Evolutionary conservation across 192 early-diverging fungal genomes (phyloP), one percentile per base, ranked within the genome.

Genomic region (Dissophora globulifera): DNA sequence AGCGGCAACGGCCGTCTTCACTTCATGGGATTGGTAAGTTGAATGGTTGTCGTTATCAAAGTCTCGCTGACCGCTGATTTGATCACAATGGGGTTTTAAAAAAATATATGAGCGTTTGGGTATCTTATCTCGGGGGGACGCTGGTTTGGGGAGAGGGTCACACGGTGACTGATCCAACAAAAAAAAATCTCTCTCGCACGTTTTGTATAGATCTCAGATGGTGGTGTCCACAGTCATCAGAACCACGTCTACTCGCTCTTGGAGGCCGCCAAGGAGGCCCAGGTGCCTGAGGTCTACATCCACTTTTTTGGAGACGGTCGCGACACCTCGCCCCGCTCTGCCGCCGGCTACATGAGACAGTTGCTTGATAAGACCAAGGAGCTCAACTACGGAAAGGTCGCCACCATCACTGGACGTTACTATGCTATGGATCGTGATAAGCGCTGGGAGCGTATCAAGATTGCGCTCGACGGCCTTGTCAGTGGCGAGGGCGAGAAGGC

Each of bases 361-460:
- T 84, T 98, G 67, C 66, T 87, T 15, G 89, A 90, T 38, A 80
- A 82, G 58, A 82, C 86, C 20, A 59, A 86, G 35, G 84, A 88
- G 63, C 66, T 93, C 63, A 64, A 80, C 27, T 98, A 96, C 82
- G 96, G 97, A 58, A 84, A 85, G 66, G 47, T 99, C n/a, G 96
- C 97, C 15, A 95, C 94, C 30, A 89, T 99, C 52, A 84, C 90
- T 12, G 98, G 98, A 26, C 91, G 98, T 49, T 99, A 99, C 90
- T 99, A 98, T 79, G 97, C 97, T 57, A 99, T 99, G 98, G 98
- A 99, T 81, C 93, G 98, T 79, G 98, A 99, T 83, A 99, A 99
- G 91, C 92, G 98, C 61, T 99, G 98, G 98, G 98, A 99, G 87
- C 90, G 98, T 53, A 78, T 98, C 50, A 89, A 96, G 87, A 81